phyloP scores from a whole-genome alignment of 2,329 filamentous ascomycete genomes.

The Lizonia empirigonia region DNA sequence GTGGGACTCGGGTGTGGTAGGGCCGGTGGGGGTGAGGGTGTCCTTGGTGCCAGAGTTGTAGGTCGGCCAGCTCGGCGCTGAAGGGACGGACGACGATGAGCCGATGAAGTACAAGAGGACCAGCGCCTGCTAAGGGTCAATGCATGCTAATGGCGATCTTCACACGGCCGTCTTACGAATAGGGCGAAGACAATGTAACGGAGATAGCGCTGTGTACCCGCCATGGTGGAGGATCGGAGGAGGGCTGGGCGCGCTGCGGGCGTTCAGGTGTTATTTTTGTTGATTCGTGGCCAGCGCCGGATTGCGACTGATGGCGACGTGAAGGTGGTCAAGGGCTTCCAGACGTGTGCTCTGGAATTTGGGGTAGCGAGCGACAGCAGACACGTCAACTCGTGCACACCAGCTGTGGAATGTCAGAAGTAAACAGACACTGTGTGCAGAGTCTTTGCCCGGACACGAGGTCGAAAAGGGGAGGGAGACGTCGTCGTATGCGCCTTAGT shows the following conservation, averaged over 20 bases:
- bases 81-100: slow-evolving; percentile 58
- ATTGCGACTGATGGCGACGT: slow-evolving; percentile 3
- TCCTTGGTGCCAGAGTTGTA: slow-evolving; percentile 28
- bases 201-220: slow-evolving; percentile 73
- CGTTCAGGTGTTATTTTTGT: background rate
- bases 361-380: slow-evolving; percentile 12
- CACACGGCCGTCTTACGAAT: slow-evolving; percentile 63
- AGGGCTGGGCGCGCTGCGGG: slow-evolving; percentile 22
- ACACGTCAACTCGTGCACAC: slow-evolving; percentile 5
- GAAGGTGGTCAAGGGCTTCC: slow-evolving; percentile 13
- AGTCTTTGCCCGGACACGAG: slow-evolving; percentile 8
- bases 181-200: slow-evolving; percentile 78
- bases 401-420: background rate
- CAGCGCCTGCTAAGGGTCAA: slow-evolving; percentile 57
- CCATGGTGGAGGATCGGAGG: slow-evolving; percentile 61
- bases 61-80: slow-evolving; percentile 39
- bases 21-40: slow-evolving; percentile 19
- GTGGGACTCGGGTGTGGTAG: slow-evolving; percentile 24
- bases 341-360: slow-evolving; percentile 1
- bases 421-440: slow-evolving; percentile 1
- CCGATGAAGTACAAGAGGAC: slow-evolving; percentile 84
- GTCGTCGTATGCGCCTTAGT: slow-evolving; percentile 14
- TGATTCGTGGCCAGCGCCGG: slow-evolving; percentile 18
- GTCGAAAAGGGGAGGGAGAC: slow-evolving; percentile 21
- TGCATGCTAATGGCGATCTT: background rate